These are phyloP conservation scores for Pisolithus albus DNA, from an alignment of 768 basidiomycete genomes.

Conservation along the genomic window DNA sequence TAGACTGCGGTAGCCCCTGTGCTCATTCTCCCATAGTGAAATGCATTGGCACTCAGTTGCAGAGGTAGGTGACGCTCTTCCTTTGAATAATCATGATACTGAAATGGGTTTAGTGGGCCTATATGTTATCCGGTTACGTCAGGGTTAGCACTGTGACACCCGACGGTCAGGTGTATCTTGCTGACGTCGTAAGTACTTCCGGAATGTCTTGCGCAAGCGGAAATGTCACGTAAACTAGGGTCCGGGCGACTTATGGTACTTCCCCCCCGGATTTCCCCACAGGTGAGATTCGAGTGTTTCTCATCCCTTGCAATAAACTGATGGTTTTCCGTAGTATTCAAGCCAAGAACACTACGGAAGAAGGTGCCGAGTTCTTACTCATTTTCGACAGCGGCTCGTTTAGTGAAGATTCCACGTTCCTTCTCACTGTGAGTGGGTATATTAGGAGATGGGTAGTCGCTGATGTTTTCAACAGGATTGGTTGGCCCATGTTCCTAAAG, in stretches of 20 bases:
- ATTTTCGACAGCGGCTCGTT: conserved; percentile 39
- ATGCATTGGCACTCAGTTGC: conserved; percentile 39
- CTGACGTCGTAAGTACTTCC: conserved; percentile 39
- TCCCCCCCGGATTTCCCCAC: conserved; percentile 52
- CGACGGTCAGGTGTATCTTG: conserved; percentile 46
- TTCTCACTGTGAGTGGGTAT: conserved; percentile 22
- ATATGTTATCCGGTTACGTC: conserved; percentile 42
- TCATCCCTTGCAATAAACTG: background rate
- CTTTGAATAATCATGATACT: background rate
- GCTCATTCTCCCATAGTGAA: conserved; percentile 21
- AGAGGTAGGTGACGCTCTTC: conserved; percentile 15
- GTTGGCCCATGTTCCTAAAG: conserved; percentile 55
- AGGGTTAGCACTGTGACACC: conserved; percentile 47
- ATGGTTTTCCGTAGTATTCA: conserved; percentile 31
- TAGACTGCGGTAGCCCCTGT: too few species aligned
- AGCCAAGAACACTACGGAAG: conserved; percentile 40
- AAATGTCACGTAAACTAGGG: conserved; percentile 13
- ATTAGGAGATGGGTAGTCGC: background rate
- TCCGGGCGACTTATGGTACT: conserved; percentile 51
- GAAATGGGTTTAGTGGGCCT: conserved; percentile 38
- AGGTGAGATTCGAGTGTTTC: conserved; percentile 4
- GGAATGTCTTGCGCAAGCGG: conserved; percentile 9
- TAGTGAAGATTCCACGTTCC: conserved; percentile 53
- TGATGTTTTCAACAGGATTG: conserved; percentile 43
- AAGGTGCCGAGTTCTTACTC: conserved; percentile 50